phyloP scores from a whole-genome alignment of 805 yeast genomes.

The Ogataea minuta region DNA sequence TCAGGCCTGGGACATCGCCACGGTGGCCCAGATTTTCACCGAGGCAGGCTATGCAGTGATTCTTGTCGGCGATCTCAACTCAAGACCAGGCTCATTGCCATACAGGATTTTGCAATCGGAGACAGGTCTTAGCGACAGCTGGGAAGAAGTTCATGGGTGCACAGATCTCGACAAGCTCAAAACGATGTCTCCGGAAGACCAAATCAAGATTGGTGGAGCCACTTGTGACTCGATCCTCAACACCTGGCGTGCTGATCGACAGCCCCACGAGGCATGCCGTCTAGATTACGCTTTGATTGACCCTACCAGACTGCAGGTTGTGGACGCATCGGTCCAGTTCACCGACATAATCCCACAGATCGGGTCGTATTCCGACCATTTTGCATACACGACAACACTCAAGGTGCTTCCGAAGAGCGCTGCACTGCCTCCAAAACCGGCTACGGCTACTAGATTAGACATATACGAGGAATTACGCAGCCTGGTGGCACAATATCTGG shows the following conservation, averaged over 20 bases:
- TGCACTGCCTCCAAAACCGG: constrained; percentile 1
- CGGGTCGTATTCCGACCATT: constrained; percentile 90
- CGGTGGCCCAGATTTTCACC: constrained; percentile 56
- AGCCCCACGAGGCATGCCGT: constrained; percentile 73
- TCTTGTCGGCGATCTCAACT: constrained; percentile 91
- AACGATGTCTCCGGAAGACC: constrained; percentile 52
- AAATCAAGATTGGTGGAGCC: constrained; percentile 70
- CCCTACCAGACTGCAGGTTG: constrained; percentile 46
- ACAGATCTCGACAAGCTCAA: constrained; percentile 43
- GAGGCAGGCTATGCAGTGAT: constrained; percentile 81
- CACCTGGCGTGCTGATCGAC: constrained; percentile 70
- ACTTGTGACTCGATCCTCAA: constrained; percentile 88
- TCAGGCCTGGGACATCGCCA: constrained; percentile 95
- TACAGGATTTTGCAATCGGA: constrained; percentile 67
- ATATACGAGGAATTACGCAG: constrained; percentile 51
- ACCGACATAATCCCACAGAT: constrained; percentile 64
- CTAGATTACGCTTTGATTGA: constrained; percentile 88
- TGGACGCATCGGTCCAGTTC: constrained; percentile 69
- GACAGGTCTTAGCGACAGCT: constrained; percentile 73
- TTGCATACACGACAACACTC: constrained; percentile 63
- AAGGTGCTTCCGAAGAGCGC: constrained; percentile 25
- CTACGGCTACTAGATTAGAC: constrained; percentile 19
- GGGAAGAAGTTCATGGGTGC: constrained; percentile 67
- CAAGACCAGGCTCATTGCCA: constrained; percentile 83
- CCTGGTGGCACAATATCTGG: constrained; percentile 44